Evolutionary conservation across 176 grass and related monocot species (phyloP).

Genomic region (Carex parvula): DNA sequence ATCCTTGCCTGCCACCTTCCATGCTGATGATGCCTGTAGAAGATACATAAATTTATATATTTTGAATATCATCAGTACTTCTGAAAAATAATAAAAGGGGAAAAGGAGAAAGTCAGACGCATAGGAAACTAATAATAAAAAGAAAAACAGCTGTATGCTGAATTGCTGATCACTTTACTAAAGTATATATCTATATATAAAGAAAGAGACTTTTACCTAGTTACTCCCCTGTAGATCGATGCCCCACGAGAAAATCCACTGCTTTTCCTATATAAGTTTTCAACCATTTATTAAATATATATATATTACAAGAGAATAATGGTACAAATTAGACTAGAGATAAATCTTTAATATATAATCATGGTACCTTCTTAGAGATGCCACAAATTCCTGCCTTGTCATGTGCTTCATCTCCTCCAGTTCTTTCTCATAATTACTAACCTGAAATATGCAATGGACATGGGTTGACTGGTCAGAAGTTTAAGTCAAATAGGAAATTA

Average conservation of each 20-base stretch:
- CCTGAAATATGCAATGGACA: constrained; percentile 28
- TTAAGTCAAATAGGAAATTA: not conserved
- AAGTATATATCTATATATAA: not conserved
- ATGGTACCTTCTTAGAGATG: constrained; percentile 46
- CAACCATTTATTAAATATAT: not conserved
- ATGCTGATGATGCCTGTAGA: constrained; percentile 49
- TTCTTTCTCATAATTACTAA: constrained; percentile 48
- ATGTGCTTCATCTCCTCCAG: constrained; percentile 56
- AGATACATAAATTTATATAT: not conserved
- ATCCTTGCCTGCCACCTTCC: constrained; percentile 59
- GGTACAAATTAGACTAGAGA: not conserved
- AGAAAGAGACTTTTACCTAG: constrained; percentile 28
- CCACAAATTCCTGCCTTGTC: constrained; percentile 51
- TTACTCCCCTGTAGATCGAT: constrained; percentile 50
- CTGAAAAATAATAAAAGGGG: not conserved
- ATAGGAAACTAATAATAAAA: not conserved
- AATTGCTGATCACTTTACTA: not conserved
- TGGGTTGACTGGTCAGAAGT: not conserved
- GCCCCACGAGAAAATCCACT: constrained; percentile 57
- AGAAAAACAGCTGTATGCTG: not conserved
- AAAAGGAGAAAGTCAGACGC: not conserved
- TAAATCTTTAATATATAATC: not conserved
- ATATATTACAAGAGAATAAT: not conserved
- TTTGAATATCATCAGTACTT: not conserved
- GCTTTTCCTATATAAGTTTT: constrained; percentile 40